Base-by-base conservation (phyloP, 2,329 filamentous ascomycete genomes). In the Cryphonectria japonica region DNA sequence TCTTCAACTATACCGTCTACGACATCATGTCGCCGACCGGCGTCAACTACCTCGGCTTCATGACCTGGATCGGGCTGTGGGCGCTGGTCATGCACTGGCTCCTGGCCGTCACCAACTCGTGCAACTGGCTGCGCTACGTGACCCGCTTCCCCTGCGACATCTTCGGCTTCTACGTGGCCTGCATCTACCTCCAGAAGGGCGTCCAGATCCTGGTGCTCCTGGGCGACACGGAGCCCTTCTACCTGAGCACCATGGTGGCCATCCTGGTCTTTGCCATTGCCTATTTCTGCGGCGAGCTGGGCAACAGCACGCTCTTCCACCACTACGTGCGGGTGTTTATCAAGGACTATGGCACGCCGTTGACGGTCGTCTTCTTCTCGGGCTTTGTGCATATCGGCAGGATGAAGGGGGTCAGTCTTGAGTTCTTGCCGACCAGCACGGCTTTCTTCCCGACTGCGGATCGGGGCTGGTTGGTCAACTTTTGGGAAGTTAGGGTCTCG, bases 1-100 rank as follows among this genome's bases (percentile, higher is more conserved):
- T 97, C 39, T 97, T 97, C 78, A 97, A 97, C 79, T 97, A 97
- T 78, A 97, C 94, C 3, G 93, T 97, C 2, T 97, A 95, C 82
- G 92, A 96, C 79, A 97, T 97, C 74, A 93, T 97, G 78, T 83
- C 86, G 0, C 91, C 92, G 1, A 89, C 89, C 0, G 93, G 92
- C 0, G 92, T 92, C 6, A 91, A 95, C 77, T 97, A 95, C 78
- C 89, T 97, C 69, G 89, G 91, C 8, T 97, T 97, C 79, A 97
- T 97, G 94, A 91, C 90, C 77, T 95, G 94, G 92, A 93, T 97
- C 77, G 93, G 93, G 73, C 86, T 97, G 84, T 97, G 94, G 94
- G 91, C 93, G 0, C 83, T 97, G 29, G 84, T 95, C 34, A 91
- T 97, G 82, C 94, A 97, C 81, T 95, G 92, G 92, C 83, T 94